Conservation (phyloP, 768 basidiomycete genomes). For the Calocybe cyanea region DNA sequence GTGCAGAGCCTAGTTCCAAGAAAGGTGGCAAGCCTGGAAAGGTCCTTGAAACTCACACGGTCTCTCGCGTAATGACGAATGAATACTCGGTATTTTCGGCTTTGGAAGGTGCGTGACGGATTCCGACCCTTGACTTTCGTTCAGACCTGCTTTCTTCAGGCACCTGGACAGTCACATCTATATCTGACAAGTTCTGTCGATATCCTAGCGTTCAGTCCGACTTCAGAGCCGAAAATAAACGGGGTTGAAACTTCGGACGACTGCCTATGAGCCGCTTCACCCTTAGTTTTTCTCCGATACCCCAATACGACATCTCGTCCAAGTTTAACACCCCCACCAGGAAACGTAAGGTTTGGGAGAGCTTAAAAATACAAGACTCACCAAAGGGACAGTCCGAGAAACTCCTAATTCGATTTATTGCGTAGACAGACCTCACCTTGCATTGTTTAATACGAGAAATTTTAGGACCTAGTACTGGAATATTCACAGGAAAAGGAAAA, state of each 20-base stretch:
- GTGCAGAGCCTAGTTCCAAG: slow-evolving; percentile 64
- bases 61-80: slow-evolving; percentile 67
- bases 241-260: slow-evolving; percentile 8
- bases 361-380: no score
- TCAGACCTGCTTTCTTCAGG: slow-evolving; percentile 39
- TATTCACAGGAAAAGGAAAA: no score
- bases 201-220: slow-evolving; percentile 76
- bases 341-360: no score
- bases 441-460: no score
- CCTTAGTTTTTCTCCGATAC: no score
- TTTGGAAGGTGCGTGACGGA: slow-evolving; percentile 62
- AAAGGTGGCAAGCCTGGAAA: slow-evolving; percentile 70
- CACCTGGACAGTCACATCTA: slow-evolving; percentile 90
- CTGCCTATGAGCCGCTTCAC: no score
- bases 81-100: slow-evolving; percentile 93
- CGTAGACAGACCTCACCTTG: no score
- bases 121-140: background rate
- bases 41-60: slow-evolving; percentile 89
- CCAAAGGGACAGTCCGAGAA: no score
- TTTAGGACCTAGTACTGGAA: no score
- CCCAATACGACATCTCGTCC: no score
- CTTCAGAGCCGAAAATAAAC: slow-evolving; percentile 30
- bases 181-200: slow-evolving; percentile 85
- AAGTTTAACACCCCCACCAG: no score
- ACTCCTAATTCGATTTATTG: no score